These are phyloP conservation scores for Lachnellula willkommii DNA, from an alignment of 2,329 filamentous ascomycete genomes.

Conservation along the genomic window DNA sequence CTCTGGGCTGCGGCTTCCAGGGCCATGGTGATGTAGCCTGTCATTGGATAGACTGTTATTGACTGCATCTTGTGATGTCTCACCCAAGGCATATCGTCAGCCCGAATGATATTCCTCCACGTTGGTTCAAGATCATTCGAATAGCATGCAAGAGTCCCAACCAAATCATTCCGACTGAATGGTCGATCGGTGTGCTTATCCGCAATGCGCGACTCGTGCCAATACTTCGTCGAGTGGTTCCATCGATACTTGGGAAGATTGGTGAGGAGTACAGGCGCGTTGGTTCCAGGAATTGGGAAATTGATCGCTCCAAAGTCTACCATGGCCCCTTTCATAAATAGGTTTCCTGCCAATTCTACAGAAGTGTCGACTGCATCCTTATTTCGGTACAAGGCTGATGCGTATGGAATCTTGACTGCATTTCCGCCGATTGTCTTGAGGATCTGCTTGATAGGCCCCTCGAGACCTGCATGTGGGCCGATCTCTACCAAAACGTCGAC, in stretches of 20 bases:
- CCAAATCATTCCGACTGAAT: slow-evolving; percentile 45
- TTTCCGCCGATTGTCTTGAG: slow-evolving; percentile 38
- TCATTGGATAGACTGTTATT: slow-evolving; percentile 31
- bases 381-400: slow-evolving; percentile 44
- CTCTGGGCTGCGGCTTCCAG: slow-evolving; percentile 30
- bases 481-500: slow-evolving; percentile 28
- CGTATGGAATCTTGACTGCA: slow-evolving; percentile 35
- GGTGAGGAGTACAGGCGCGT: slow-evolving; percentile 15
- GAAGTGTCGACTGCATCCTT: slow-evolving; percentile 44
- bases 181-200: slow-evolving; percentile 28
- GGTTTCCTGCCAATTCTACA: slow-evolving; percentile 39
- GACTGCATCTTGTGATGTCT: slow-evolving; percentile 36
- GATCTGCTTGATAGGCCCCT: slow-evolving; percentile 32
- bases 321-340: slow-evolving; percentile 42
- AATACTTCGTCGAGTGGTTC: slow-evolving; percentile 22
- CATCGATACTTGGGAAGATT: slow-evolving; percentile 23
- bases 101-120: slow-evolving; percentile 34
- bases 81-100: slow-evolving; percentile 37
- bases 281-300: slow-evolving; percentile 33
- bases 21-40: slow-evolving; percentile 34
- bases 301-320: slow-evolving; percentile 45
- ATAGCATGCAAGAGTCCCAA: slow-evolving; percentile 35
- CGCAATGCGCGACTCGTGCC: slow-evolving; percentile 21
- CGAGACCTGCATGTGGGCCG: slow-evolving; percentile 35
- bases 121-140: slow-evolving; percentile 27